phyloP scores from a whole-genome alignment of 805 yeast species.

The Starmerella bombi region DNA sequence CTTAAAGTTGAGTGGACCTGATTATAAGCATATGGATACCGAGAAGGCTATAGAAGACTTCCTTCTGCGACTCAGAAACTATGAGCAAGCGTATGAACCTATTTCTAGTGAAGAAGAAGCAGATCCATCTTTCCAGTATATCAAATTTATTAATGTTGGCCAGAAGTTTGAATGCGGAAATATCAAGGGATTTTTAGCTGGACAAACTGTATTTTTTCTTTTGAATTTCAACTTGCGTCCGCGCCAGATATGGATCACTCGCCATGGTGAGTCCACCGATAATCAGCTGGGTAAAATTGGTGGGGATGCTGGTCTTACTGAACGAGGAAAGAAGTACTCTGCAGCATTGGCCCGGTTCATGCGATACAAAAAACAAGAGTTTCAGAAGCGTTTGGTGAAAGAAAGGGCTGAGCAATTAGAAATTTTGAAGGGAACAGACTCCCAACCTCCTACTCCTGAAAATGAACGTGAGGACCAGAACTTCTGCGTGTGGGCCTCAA shows the following conservation, averaged over 20 bases:
- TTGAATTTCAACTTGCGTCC: slow-evolving; percentile 78
- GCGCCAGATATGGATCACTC: slow-evolving; percentile 85
- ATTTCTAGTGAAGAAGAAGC: slow-evolving; percentile 63
- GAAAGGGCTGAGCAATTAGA: slow-evolving; percentile 36
- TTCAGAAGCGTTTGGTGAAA: slow-evolving; percentile 48
- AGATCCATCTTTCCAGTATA: slow-evolving; percentile 60
- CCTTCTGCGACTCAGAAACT: slow-evolving; percentile 63
- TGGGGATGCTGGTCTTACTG: slow-evolving; percentile 74
- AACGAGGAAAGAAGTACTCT: slow-evolving; percentile 64
- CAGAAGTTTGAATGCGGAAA: slow-evolving; percentile 85
- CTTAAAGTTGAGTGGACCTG: slow-evolving; percentile 84
- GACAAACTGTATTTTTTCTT: slow-evolving; percentile 83
- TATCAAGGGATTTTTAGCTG: slow-evolving; percentile 75
- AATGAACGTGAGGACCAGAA: slow-evolving; percentile 46
- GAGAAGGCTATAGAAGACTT: slow-evolving; percentile 69
- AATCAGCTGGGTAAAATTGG: slow-evolving; percentile 80
- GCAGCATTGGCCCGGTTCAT: slow-evolving; percentile 63
- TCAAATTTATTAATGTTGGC: slow-evolving; percentile 93
- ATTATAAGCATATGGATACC: slow-evolving; percentile 75
- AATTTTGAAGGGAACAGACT: slow-evolving; percentile 28
- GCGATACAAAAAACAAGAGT: slow-evolving; percentile 52
- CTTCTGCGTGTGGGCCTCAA: slow-evolving; percentile 86
- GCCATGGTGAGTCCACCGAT: slow-evolving; percentile 88
- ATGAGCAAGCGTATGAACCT: slow-evolving; percentile 81
- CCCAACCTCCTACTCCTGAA: slow-evolving; percentile 27